Conservation (phyloP, 2,329 filamentous ascomycete species). For the Trichophyton equinum region DNA sequence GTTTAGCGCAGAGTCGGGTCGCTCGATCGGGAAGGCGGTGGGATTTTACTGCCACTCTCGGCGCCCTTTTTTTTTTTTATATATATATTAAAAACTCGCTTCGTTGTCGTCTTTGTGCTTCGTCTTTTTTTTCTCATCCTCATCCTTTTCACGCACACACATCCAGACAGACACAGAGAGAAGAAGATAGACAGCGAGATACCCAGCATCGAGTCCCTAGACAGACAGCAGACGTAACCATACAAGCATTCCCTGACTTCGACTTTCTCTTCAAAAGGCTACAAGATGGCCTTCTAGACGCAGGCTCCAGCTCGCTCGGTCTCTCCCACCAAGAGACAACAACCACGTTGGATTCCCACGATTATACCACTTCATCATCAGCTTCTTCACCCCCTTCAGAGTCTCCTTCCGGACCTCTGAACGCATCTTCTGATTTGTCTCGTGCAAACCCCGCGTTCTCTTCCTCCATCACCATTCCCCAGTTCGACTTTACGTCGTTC, state of each 20-base stretch:
- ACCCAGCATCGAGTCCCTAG: neutral
- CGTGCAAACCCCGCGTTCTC: conserved; percentile 30
- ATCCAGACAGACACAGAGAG: neutral
- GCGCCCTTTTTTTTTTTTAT: conserved; percentile 10
- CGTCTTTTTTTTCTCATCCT: conserved; percentile 12
- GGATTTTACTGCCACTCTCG: conserved; percentile 8
- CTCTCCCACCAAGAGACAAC: conserved; percentile 24
- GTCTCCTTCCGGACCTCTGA: conserved; percentile 32
- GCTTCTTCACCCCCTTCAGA: conserved; percentile 24
- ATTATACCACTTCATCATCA: conserved; percentile 17
- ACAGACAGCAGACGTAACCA: neutral
- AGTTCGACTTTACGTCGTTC: conserved; percentile 37
- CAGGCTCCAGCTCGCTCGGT: conserved; percentile 17
- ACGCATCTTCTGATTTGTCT: conserved; percentile 32
- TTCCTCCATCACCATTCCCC: conserved; percentile 19
- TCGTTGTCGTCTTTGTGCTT: conserved; percentile 9
- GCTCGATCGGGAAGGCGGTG: conserved; percentile 18
- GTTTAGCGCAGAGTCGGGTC: conserved; percentile 11
- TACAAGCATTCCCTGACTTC: neutral
- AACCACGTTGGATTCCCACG: conserved; percentile 30
- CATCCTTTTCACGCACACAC: conserved; percentile 1
- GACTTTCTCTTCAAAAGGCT: conserved; percentile 12
- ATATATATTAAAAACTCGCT: neutral
- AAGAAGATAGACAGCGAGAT: neutral
- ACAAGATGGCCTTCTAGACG: conserved; percentile 29